Evolutionary conservation across 202 grass and related monocot species (phyloP), one percentile per base, ranked within the genome.

Genomic region (Panicum virgatum): DNA sequence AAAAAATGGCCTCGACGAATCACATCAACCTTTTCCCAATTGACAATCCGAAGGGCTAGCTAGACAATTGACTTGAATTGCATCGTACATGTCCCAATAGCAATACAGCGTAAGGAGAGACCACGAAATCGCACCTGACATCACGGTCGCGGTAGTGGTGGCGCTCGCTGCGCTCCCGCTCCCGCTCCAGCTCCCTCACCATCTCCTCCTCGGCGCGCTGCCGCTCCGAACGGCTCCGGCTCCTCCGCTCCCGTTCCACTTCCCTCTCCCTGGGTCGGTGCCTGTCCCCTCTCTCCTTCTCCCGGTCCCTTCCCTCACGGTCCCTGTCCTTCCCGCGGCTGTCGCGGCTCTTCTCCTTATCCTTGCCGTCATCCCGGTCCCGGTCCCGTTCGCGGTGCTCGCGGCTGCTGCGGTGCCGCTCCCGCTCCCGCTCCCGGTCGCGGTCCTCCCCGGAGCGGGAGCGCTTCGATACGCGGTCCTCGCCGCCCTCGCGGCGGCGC

Each of bases 391-490:
- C 91, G 32, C 79, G 79, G 37, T 88, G 80, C 80, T 81, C 87
- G 12, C 87, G 82, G 62, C 82, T 9, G 83, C 87, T 71, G 30
- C 78, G 87, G 66, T 89, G 78, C 72, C 88, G 83, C 50, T 84
- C 87, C 10, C 87, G 75, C 2, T 34, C 32, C 2, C 32, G 32
- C 3, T 34, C 32, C 3, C 32, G 75, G 62, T 90, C 89, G 57
- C 82, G 80, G 38, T 88, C 88, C 56, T 91, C 90, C 64, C 91
- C 94, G 52, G 86, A 61, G 77, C 90, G 85, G 37, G 90, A 79
- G 61, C 84, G 83, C 84, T 94, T 94, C 68, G 92, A 97, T 45
- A 77, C 73, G 70, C 86, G 87, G 51, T 93, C 92, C 16, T 85
- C 70, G 32, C 85, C 92, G 37, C 89, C 65, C 64, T 39, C 83